phyloP scores from a whole-genome alignment of 805 yeast genomes.

The Kodamaea fukazawae region DNA sequence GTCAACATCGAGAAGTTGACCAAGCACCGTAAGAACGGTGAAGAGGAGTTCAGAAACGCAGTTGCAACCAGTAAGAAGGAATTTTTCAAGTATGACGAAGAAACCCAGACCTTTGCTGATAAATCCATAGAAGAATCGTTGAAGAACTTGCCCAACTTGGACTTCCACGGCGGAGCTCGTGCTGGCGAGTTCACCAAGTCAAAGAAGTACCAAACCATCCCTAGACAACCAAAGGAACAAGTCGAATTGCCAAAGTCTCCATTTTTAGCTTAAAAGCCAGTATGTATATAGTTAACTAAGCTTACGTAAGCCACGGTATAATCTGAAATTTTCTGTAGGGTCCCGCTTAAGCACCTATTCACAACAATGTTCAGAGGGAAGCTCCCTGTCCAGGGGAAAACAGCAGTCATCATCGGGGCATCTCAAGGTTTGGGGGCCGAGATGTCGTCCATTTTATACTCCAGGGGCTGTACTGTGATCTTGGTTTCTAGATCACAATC shows the following conservation, averaged over 20 bases:
- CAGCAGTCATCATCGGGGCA: conserved; percentile 84
- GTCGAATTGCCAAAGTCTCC: conserved; percentile 24
- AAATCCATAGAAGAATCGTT: conserved; percentile 26
- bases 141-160: conserved; percentile 31
- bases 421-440: conserved; percentile 92
- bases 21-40: conserved; percentile 47
- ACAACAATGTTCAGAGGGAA: conserved; percentile 2
- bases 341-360: background rate
- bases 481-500: conserved; percentile 74
- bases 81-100: conserved; percentile 36
- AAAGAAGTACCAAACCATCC: conserved; percentile 33
- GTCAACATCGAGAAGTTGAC: conserved; percentile 55
- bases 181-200: conserved; percentile 25
- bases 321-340: background rate
- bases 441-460: conserved; percentile 57
- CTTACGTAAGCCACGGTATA: background rate
- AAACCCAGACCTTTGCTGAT: conserved; percentile 23
- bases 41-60: conserved; percentile 51
- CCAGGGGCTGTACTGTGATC: conserved; percentile 59
- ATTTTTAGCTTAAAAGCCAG: conserved; percentile 9
- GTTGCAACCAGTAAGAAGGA: conserved; percentile 50
- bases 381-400: conserved; percentile 30
- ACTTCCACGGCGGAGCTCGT: conserved; percentile 24
- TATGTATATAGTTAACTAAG: background rate
- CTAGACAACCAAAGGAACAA: conserved; percentile 20